Conservation (phyloP, 371 early-diverging fungal genomes). For the Rhizomucor miehei region DNA sequence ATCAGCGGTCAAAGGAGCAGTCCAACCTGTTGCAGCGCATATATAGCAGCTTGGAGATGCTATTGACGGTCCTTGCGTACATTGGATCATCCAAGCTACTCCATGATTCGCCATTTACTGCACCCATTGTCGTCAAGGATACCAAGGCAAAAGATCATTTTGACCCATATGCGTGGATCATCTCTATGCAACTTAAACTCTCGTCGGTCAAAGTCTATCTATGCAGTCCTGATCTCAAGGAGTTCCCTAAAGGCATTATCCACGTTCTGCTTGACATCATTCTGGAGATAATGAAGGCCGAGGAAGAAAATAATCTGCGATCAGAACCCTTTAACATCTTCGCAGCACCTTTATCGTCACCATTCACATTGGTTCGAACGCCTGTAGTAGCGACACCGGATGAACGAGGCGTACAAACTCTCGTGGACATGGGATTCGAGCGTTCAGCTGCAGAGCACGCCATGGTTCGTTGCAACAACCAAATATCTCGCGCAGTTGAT, state of each 20-base stretch:
- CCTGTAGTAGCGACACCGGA: constrained; percentile 42
- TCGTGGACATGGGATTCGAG: constrained; percentile 91
- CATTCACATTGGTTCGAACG: constrained; percentile 33
- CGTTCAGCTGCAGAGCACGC: constrained; percentile 81
- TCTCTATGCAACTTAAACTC: constrained; percentile 53
- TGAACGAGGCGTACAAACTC: constrained; percentile 63
- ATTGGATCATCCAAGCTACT: constrained; percentile 60
- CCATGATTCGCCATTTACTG: constrained; percentile 71
- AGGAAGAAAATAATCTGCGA: constrained; percentile 54
- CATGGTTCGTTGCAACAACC: constrained; percentile 74
- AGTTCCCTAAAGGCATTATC: constrained; percentile 47
- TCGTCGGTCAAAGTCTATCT: constrained; percentile 50
- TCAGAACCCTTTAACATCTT: constrained; percentile 16
- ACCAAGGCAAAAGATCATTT: constrained; percentile 55
- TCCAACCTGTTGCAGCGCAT: constrained; percentile 28
- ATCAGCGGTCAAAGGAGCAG: constrained; percentile 22
- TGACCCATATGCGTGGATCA: constrained; percentile 68
- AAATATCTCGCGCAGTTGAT: constrained; percentile 85
- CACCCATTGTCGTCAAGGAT: constrained; percentile 54
- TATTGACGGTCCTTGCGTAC: constrained; percentile 58
- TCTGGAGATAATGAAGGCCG: constrained; percentile 68
- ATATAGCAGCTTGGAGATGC: constrained; percentile 50
- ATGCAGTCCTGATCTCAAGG: constrained; percentile 29
- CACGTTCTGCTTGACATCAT: constrained; percentile 56
- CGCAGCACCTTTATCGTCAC: constrained; percentile 20